Conservation (phyloP, 2,329 filamentous ascomycete species). For the Graphiopsis chlorocephala region DNA sequence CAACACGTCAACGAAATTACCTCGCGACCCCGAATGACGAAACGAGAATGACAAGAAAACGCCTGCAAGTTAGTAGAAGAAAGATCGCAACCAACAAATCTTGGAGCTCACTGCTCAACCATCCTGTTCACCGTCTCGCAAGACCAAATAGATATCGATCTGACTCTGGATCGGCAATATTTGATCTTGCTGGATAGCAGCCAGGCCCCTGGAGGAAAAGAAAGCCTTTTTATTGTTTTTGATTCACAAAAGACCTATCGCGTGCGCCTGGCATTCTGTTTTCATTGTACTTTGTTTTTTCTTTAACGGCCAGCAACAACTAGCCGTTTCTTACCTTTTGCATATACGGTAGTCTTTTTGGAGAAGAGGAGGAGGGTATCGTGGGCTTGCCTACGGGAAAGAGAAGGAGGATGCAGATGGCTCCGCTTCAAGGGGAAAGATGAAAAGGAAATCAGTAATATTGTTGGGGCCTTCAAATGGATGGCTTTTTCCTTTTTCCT, state of each 20-base stretch:
- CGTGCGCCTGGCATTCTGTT: slow-evolving; percentile 14
- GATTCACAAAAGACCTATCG: not conserved
- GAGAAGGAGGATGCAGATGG: not conserved
- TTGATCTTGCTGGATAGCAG: not conserved
- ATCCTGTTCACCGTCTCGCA: not conserved
- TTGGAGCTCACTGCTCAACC: slow-evolving; percentile 15
- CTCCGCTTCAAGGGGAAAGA: not conserved
- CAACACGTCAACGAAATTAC: slow-evolving; percentile 14
- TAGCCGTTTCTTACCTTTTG: not conserved
- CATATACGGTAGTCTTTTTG: slow-evolving; percentile 4
- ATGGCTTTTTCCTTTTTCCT: not conserved
- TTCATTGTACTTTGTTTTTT: slow-evolving; percentile 4
- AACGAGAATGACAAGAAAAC: slow-evolving; percentile 6
- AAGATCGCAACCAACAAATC: slow-evolving; percentile 9
- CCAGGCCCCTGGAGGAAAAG: slow-evolving; percentile 9
- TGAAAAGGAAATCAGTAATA: not conserved
- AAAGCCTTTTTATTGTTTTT: slow-evolving; percentile 7
- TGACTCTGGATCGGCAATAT: not conserved
- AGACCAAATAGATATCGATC: not conserved
- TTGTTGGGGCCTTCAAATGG: not conserved
- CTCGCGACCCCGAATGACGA: slow-evolving; percentile 16
- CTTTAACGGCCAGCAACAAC: slow-evolving; percentile 1
- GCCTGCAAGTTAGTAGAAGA: slow-evolving; percentile 16
- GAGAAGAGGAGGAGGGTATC: not conserved
- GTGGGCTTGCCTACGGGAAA: not conserved